Percentiles rank a stretch among this genome's conserved stretches.
phyloP scores from a whole-genome alignment of 345 rosid genomes.

The Iberis pinnata region DNA sequence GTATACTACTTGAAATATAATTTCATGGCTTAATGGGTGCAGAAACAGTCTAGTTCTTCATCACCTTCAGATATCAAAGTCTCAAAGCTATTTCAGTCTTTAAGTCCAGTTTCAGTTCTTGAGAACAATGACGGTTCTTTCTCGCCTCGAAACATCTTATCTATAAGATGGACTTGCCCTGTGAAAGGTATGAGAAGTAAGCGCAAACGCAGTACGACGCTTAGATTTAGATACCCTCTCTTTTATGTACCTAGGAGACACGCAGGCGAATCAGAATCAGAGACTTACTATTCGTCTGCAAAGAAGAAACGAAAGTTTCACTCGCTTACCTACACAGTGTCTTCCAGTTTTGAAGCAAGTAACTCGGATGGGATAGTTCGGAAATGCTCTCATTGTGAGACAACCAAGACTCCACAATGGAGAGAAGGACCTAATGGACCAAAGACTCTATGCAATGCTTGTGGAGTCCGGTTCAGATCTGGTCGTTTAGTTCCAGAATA shows the following conservation, averaged over 20 bases:
- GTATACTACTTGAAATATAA: no score
- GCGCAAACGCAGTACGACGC: constrained; percentile 40
- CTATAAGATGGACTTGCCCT: constrained; percentile 31
- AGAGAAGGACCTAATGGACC: constrained; percentile 94
- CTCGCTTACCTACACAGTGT: constrained; percentile 22
- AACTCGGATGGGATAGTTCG: constrained; percentile 10
- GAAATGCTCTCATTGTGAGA: constrained; percentile 73
- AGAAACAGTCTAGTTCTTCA: constrained; percentile 13
- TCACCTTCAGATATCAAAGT: constrained; percentile 36
- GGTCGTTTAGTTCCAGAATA: constrained; percentile 88
- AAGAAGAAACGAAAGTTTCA: constrained; percentile 44
- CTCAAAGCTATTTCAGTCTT: constrained; percentile 41
- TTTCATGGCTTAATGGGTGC: no score
- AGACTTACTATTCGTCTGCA: constrained; percentile 19
- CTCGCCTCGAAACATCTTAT: constrained; percentile 37
- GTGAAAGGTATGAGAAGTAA: constrained; percentile 82
- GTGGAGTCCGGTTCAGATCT: constrained; percentile 83
- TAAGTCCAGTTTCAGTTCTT: constrained; percentile 75
- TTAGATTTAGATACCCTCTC: constrained; percentile 19
- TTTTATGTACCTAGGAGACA: constrained; percentile 21
- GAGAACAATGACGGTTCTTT: constrained; percentile 55
- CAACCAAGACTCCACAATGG: constrained; percentile 88
- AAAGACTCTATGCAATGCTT: constrained; percentile 93
- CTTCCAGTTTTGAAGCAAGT: constrained; percentile 14
- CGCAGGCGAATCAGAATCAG: constrained; percentile 27